Evolutionary conservation across 768 basidiomycete species (phyloP).

Genomic region (Boletellus sp.): DNA sequence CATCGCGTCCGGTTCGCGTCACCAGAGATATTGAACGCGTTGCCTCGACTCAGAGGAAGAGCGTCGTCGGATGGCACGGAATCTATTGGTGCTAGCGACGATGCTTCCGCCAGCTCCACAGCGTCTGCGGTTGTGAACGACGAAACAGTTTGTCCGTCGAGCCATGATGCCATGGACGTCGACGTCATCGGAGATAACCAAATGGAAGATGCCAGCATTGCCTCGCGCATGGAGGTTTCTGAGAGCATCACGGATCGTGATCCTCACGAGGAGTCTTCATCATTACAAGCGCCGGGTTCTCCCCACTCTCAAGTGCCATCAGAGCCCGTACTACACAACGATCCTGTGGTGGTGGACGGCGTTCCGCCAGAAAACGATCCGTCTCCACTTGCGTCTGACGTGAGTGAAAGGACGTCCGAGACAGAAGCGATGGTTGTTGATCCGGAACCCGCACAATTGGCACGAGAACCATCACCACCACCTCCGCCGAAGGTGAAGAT

Average conservation of each 20-base stretch:
- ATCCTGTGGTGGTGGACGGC: neutral
- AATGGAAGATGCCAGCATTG: neutral
- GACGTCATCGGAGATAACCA: slow-evolving; percentile 6
- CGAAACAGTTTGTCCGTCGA: neutral
- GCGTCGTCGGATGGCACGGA: neutral
- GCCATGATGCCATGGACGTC: slow-evolving; percentile 20
- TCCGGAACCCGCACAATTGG: slow-evolving; percentile 3
- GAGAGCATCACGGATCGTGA: neutral
- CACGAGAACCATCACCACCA: slow-evolving; percentile 26
- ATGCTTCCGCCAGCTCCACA: neutral
- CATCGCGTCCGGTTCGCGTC: slow-evolving; percentile 31
- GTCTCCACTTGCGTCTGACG: neutral
- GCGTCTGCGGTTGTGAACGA: neutral
- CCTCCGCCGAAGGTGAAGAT: slow-evolving; percentile 50
- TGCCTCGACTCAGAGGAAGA: slow-evolving; percentile 11
- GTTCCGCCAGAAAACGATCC: neutral
- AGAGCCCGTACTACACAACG: neutral
- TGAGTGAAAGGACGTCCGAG: slow-evolving; percentile 1
- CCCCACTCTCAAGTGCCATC: neutral
- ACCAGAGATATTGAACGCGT: slow-evolving; percentile 24
- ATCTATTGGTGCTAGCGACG: neutral
- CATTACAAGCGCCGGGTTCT: neutral
- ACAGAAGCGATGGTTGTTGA: slow-evolving; percentile 11
- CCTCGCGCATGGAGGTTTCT: neutral
- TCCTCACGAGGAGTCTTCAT: neutral